Evolutionary conservation across 257 asterid genomes (phyloP).

Genomic region (Henckelia pumila): DNA sequence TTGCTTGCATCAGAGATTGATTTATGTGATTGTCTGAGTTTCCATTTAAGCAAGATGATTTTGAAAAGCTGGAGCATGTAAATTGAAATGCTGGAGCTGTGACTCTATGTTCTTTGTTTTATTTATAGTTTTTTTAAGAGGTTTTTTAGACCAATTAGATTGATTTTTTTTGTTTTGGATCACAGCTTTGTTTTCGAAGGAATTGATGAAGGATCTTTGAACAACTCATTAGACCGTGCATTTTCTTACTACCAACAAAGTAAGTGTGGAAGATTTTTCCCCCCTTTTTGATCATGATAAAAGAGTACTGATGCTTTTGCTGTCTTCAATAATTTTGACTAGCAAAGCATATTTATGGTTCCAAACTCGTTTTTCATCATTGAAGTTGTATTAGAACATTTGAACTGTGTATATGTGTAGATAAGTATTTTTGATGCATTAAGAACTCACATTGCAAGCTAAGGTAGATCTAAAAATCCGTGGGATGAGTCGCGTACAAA

Average conservation of each 20-base stretch:
- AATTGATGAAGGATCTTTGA: slow-evolving; percentile 68
- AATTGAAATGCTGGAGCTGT: neutral
- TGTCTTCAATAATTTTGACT: neutral
- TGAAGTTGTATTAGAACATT: too few species aligned
- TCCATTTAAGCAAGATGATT: neutral
- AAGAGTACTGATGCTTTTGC: neutral
- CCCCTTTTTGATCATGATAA: neutral
- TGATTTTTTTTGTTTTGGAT: neutral
- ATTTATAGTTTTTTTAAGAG: neutral
- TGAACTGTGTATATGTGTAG: too few species aligned
- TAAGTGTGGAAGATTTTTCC: slow-evolving; percentile 28
- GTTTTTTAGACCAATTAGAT: neutral
- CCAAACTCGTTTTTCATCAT: too few species aligned
- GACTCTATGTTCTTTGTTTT: neutral
- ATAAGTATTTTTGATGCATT: too few species aligned
- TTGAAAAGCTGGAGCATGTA: neutral
- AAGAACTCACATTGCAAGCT: neutral
- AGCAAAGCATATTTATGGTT: neutral
- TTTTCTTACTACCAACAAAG: slow-evolving; percentile 58
- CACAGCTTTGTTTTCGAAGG: slow-evolving; percentile 85
- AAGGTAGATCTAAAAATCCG: neutral
- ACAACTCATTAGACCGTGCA: slow-evolving; percentile 64
- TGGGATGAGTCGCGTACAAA: neutral
- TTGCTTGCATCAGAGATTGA: slow-evolving; percentile 2
- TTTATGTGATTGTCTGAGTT: neutral